phyloP scores from a whole-genome alignment of 805 yeast genomes.

The Kluyveromyces dobzhanskii region DNA sequence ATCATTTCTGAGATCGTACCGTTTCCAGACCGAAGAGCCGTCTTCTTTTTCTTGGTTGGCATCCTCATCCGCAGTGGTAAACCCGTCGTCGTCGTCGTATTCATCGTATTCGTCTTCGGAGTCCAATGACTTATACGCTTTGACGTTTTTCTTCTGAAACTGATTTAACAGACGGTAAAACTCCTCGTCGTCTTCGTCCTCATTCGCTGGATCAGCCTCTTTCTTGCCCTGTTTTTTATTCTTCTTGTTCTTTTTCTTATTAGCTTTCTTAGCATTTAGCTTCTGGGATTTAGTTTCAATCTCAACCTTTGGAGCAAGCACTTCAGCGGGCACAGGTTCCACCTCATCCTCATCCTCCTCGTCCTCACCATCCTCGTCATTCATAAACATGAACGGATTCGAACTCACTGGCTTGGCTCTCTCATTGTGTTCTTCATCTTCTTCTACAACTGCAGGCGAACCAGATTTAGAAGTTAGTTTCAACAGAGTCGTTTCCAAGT shows the following conservation, averaged over 20 bases:
- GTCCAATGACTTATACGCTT: slow-evolving; percentile 8
- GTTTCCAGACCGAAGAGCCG: slow-evolving; percentile 22
- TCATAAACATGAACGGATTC: slow-evolving; percentile 25
- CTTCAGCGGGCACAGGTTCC: slow-evolving; percentile 1
- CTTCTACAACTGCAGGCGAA: background rate
- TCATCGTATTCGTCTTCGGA: slow-evolving; percentile 21
- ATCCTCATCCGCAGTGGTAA: slow-evolving; percentile 35
- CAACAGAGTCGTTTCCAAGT: slow-evolving; percentile 9
- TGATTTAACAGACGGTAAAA: slow-evolving; percentile 50
- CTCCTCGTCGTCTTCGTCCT: slow-evolving; percentile 37
- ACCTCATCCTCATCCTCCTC: slow-evolving; percentile 12
- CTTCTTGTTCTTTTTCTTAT: slow-evolving; percentile 19
- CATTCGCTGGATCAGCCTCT: slow-evolving; percentile 10
- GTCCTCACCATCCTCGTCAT: slow-evolving; percentile 13
- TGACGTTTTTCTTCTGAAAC: slow-evolving; percentile 23
- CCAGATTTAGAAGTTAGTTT: slow-evolving; percentile 3
- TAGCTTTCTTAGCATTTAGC: slow-evolving; percentile 22
- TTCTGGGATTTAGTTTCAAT: slow-evolving; percentile 22
- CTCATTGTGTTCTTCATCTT: slow-evolving; percentile 5
- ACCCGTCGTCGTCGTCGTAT: slow-evolving; percentile 30
- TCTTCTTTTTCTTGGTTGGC: slow-evolving; percentile 21
- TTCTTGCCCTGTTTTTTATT: slow-evolving; percentile 21
- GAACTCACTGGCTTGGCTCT: slow-evolving; percentile 8
- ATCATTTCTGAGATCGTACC: slow-evolving; percentile 30
- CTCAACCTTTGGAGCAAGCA: background rate